Evolutionary conservation across 352 stramenopile species (phyloP), one percentile per base, ranked within the genome.

Genomic region (Globisporangium nodosum): DNA sequence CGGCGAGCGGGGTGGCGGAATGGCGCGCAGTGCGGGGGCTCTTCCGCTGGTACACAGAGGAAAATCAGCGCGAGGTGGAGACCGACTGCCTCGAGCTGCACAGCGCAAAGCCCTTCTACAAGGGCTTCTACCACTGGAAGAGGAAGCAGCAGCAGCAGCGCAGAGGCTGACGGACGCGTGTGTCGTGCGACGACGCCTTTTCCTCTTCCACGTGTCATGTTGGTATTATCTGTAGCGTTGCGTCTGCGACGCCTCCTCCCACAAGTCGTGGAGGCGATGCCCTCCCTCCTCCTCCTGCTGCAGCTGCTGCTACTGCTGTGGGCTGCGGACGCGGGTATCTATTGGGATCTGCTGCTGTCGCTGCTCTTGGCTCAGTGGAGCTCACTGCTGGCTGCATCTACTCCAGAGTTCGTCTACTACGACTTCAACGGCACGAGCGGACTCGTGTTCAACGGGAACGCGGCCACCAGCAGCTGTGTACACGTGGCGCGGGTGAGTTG

Each of bases 381-480:
- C 24, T 20, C 48, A 52, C 48, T 2, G 11, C 8, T 13, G 9
- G 16, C 16, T 52, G 46, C 20, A 20, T 11, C 4, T 12, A 5
- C n/a, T 15, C n/a, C 57, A 81, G 83, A 90, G 53, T 97, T 97
- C 63, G 76, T 91, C 12, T 97, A 92, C 62, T 83, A 89, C 48
- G 77, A 95, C 64, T 97, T 97, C 43, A 95, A 94, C 52, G 72
- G 69, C 37, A 96, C 87, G 6, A 81, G 69, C 3, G 89, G 87
- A 0, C 71, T 96, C 7, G 64, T 76, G 27, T 70, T 96, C 20
- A 93, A 92, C 60, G 89, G 89, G 35, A 71, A 85, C 40, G 80
- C 85, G 27, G 73, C 84, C 5, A 96, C 85, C 15, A 91, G 65
- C 58, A 91, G 74, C 60, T 97, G 89, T 54, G 67, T 64, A 12